phyloP scores from a whole-genome alignment of 2,329 filamentous ascomycete genomes.

The Cordyceps cicadae region DNA sequence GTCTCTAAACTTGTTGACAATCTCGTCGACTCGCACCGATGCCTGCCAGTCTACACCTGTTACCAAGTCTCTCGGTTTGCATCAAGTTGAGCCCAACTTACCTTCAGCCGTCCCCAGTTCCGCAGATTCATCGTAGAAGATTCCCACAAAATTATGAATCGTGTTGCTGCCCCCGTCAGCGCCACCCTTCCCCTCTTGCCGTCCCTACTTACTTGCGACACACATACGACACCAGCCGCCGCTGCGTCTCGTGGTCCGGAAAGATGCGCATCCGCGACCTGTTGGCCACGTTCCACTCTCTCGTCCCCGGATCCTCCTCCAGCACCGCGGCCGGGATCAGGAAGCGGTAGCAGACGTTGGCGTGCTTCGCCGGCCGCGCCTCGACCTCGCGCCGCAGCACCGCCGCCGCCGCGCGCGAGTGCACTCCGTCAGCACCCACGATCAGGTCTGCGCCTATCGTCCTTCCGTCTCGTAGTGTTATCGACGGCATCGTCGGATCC shows the following conservation, averaged over 20 bases:
- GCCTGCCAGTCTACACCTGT: conserved; percentile 23
- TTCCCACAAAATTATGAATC: conserved; percentile 27
- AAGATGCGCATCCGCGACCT: conserved; percentile 21
- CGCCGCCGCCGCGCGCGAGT: conserved; percentile 23
- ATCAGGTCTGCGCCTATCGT: conserved; percentile 13
- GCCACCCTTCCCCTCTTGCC: neutral
- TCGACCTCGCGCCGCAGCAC: conserved; percentile 21
- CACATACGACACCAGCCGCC: conserved; percentile 26
- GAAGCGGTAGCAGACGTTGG: conserved; percentile 30
- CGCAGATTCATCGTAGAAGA: conserved; percentile 22
- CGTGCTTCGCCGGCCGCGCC: conserved; percentile 19
- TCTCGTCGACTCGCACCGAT: conserved; percentile 21
- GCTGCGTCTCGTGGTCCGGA: conserved; percentile 15
- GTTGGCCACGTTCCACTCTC: conserved; percentile 21
- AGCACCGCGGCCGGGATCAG: conserved; percentile 23
- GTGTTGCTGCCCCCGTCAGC: conserved; percentile 19
- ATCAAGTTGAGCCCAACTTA: neutral
- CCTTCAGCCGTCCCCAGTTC: conserved; percentile 15
- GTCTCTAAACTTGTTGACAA: conserved; percentile 21
- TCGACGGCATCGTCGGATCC: conserved; percentile 20
- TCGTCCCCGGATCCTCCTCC: conserved; percentile 23
- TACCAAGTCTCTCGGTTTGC: neutral
- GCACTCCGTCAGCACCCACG: conserved; percentile 37
- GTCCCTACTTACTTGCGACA: conserved; percentile 21
- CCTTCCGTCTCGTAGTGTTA: conserved; percentile 23